These are phyloP conservation scores for Entomortierella parvispora DNA, from an alignment of 192 early-diverging fungal species.

Conservation along the genomic window DNA sequence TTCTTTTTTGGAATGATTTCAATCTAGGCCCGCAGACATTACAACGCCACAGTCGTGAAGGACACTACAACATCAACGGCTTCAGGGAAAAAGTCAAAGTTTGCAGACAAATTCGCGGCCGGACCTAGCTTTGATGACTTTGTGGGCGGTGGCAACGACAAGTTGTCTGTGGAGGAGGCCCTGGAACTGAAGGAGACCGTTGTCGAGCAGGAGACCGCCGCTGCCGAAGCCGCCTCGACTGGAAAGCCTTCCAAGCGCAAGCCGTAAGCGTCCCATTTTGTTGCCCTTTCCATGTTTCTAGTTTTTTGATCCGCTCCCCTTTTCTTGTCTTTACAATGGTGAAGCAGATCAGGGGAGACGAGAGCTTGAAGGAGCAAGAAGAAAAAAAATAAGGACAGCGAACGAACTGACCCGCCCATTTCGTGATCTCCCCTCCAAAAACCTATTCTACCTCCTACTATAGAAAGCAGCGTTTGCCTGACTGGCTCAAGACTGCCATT, in stretches of 20 bases:
- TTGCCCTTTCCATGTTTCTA: not conserved
- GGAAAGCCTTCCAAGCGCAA: conserved; percentile 41
- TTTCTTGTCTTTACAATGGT: too few species aligned
- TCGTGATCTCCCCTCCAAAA: too few species aligned
- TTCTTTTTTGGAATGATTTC: too few species aligned
- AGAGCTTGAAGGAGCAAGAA: too few species aligned
- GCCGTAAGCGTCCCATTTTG: conserved; percentile 24
- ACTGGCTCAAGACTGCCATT: conserved; percentile 96
- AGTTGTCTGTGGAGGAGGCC: conserved; percentile 66
- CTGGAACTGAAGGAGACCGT: conserved; percentile 67
- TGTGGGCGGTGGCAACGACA: conserved; percentile 55
- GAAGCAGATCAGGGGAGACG: too few species aligned
- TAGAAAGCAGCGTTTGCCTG: conserved; percentile 78
- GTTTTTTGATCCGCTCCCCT: not conserved
- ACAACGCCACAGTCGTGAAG: conserved; percentile 50
- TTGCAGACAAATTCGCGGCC: conserved; percentile 54
- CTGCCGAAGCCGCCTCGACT: conserved; percentile 13
- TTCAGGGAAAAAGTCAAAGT: conserved; percentile 48
- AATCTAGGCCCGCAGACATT: conserved; percentile 26
- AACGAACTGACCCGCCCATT: too few species aligned
- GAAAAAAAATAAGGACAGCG: too few species aligned
- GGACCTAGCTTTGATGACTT: conserved; percentile 71
- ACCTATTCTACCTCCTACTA: too few species aligned
- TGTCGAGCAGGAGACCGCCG: conserved; percentile 51
- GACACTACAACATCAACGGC: conserved; percentile 5